Percentiles rank a stretch among this genome's conserved stretches.
These are phyloP conservation scores for Crithidia sp. DNA, from an alignment of 208 protist genomes.

Conservation along the genomic window DNA sequence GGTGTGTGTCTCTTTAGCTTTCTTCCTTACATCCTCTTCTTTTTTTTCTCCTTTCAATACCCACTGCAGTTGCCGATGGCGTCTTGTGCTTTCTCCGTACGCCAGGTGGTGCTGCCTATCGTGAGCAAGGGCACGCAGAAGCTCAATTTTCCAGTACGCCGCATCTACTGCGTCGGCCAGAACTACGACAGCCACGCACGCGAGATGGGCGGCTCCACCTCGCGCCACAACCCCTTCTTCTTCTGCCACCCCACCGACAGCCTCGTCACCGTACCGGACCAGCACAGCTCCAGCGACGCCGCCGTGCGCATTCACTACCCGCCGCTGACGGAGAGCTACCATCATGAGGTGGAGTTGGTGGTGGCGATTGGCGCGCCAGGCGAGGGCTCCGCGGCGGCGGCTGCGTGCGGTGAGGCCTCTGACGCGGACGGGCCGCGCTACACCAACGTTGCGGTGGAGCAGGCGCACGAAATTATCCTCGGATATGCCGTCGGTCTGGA, in stretches of 20 bases:
- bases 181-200: conserved; percentile 82
- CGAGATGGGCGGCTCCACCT: conserved; percentile 66
- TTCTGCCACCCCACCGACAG: conserved; percentile 81
- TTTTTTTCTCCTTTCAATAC: background rate
- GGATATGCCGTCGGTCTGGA: conserved; percentile 88
- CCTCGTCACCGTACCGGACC: conserved; percentile 39
- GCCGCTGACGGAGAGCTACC: conserved; percentile 68
- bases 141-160: conserved; percentile 67
- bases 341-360: conserved; percentile 89
- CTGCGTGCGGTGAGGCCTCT: background rate
- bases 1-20: background rate
- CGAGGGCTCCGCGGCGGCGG: background rate
- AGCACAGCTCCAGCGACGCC: conserved; percentile 32
- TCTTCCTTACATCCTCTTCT: background rate
- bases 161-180: conserved; percentile 76
- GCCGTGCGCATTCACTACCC: conserved; percentile 56
- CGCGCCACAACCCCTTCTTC: conserved; percentile 70
- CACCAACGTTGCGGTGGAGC: conserved; percentile 47
- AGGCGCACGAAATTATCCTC: conserved; percentile 63
- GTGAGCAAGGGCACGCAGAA: conserved; percentile 29
- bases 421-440: conserved; percentile 19
- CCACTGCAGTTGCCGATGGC: conserved; percentile 2
- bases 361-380: conserved; percentile 60
- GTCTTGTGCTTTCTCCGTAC: conserved; percentile 37
- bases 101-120: conserved; percentile 51